Base-by-base conservation (phyloP, 768 basidiomycete genomes). In the Coprinopsis cinerea region DNA sequence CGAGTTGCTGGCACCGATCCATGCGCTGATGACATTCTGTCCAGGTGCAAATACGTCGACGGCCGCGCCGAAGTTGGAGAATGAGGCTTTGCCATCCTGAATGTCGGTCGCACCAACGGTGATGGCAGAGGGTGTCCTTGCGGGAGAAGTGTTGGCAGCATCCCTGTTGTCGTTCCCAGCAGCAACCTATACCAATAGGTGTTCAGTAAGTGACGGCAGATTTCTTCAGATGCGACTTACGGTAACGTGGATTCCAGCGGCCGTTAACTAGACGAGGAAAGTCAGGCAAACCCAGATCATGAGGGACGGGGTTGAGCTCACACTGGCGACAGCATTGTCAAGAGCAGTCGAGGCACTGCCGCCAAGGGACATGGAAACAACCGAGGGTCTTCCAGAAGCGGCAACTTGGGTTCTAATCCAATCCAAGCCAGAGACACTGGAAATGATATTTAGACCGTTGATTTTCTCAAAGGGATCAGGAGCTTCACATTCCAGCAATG, bases 1-100 rank as follows among this genome's bases (percentile, higher is more conserved):
- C 3, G 35, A 35, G 15, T 58, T 64, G 50, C 49, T 56, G 57
- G 57, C 59, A 11, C 56, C 60, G 20, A 60, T 64, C 55, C 59
- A 60, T 6, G 65, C 45, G 49, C 53, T 55, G 22, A 57, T 63
- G 26, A 68, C 52, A 42, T 57, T 51, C 10, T 50, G 44, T 17
- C 69, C 69, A 20, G 67, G 67, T 10, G 66, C 68, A 39, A 64
- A 69, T 49, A 70, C 48, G 50, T 68, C 66, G 48, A 71, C 61
- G 42, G 62, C 53, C 14, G 61, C 17, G 15, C 70, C 70, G 39
- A 55, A 68, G 60, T 70, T 70, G 30, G 70, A 71, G 63, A 64
- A 66, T 0, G 52, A 57, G 20, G 64, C 62, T 5, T 63, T 56
- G n/a, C 53, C 48, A 37, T 67, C 68, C 23, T 47, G 40, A 52